Evolutionary conservation across 768 basidiomycete genomes (phyloP).

Genomic region (Jaapia argillacea): DNA sequence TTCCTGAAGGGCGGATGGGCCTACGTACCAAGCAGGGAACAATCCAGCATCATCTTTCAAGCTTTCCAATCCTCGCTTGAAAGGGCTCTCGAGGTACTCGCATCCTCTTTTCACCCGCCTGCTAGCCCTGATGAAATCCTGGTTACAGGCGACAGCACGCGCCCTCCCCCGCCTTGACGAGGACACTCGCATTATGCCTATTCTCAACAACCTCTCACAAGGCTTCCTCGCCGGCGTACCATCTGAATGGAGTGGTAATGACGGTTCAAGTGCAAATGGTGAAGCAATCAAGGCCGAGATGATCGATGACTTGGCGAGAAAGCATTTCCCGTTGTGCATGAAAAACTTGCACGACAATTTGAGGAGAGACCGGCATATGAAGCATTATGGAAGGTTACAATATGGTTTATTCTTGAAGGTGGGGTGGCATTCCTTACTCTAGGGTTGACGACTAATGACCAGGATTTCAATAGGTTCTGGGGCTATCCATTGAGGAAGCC

Average conservation of each 20-base stretch:
- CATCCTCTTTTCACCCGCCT: background rate
- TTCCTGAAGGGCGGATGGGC: slow-evolving; percentile 75
- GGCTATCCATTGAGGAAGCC: slow-evolving; percentile 91
- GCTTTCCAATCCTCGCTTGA: slow-evolving; percentile 72
- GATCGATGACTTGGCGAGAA: slow-evolving; percentile 77
- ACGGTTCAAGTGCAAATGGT: slow-evolving; percentile 34
- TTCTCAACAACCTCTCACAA: slow-evolving; percentile 85
- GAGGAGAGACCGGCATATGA: slow-evolving; percentile 72
- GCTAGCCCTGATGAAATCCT: background rate
- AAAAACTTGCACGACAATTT: slow-evolving; percentile 78
- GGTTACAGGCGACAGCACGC: slow-evolving; percentile 65
- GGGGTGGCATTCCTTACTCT: slow-evolving; percentile 1
- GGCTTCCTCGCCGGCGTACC: slow-evolving; percentile 90
- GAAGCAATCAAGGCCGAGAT: slow-evolving; percentile 86
- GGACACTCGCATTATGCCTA: slow-evolving; percentile 82
- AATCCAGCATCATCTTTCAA: slow-evolving; percentile 79
- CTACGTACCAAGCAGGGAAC: slow-evolving; percentile 72
- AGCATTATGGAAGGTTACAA: slow-evolving; percentile 85
- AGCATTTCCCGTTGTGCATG: slow-evolving; percentile 96
- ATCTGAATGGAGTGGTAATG: slow-evolving; percentile 62
- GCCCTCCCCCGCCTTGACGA: slow-evolving; percentile 88
- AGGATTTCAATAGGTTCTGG: slow-evolving; percentile 57
- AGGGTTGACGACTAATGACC: slow-evolving; percentile 1
- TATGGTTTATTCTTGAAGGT: slow-evolving; percentile 96
- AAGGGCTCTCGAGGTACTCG: slow-evolving; percentile 63